Conservation (phyloP, 495 filamentous ascomycete species). For the Astrothelium macrocarpum region DNA sequence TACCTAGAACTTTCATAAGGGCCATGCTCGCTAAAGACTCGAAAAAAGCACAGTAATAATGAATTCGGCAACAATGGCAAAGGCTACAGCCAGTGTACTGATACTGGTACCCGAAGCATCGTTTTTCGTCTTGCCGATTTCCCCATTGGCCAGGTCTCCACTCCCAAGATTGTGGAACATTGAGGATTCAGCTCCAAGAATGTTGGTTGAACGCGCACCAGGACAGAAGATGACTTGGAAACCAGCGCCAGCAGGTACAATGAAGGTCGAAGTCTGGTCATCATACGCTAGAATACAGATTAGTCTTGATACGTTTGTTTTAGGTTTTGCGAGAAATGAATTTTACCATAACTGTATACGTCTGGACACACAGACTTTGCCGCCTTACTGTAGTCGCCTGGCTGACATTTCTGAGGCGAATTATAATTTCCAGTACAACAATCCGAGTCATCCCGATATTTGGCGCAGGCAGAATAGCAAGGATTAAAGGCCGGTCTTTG, state of each 20-base stretch:
- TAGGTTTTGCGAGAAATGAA: neutral
- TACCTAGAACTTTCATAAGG: too few relatives aligned
- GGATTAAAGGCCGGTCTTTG: constrained; percentile 59
- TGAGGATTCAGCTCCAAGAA: constrained; percentile 37
- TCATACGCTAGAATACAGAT: constrained; percentile 47
- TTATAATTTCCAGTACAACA: constrained; percentile 62
- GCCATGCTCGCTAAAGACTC: neutral
- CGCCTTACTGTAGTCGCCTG: constrained; percentile 49
- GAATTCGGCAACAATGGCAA: neutral
- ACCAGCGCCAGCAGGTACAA: constrained; percentile 59
- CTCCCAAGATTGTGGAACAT: constrained; percentile 16
- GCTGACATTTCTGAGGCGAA: constrained; percentile 47
- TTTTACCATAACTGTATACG: constrained; percentile 59
- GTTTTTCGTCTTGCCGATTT: neutral
- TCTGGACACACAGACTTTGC: constrained; percentile 72
- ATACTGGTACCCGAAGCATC: neutral
- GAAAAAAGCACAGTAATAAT: neutral
- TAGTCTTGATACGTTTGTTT: neutral
- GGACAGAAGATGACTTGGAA: constrained; percentile 75
- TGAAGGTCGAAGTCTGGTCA: constrained; percentile 64
- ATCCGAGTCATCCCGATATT: constrained; percentile 45
- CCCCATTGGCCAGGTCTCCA: constrained; percentile 4
- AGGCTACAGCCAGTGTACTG: neutral
- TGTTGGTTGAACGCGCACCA: constrained; percentile 57
- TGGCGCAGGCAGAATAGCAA: constrained; percentile 60